These are phyloP conservation scores for Grosmannia huntii DNA, from an alignment of 2,329 filamentous ascomycete species.

Conservation along the genomic window DNA sequence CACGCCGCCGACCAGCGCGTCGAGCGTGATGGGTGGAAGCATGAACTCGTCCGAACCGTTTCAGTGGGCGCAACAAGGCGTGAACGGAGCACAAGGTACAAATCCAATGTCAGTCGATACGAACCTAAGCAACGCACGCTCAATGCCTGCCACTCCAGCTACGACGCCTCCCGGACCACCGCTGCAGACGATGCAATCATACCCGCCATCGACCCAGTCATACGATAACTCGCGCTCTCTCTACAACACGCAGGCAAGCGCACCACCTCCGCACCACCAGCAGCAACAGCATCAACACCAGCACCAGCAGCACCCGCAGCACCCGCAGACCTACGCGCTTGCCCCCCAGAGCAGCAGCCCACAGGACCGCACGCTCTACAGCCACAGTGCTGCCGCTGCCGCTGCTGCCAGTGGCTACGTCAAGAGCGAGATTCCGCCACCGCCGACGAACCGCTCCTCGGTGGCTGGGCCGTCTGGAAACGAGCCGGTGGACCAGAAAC, in stretches of 20 bases:
- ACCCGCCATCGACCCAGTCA: constrained; percentile 52
- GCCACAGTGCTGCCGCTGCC: constrained; percentile 30
- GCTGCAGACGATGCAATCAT: constrained; percentile 67
- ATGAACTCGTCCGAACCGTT: constrained; percentile 69
- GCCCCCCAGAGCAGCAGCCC: constrained; percentile 46
- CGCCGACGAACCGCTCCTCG: constrained; percentile 52
- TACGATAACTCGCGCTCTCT: constrained; percentile 70
- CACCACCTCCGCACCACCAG: constrained; percentile 58
- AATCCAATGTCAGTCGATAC: constrained; percentile 76
- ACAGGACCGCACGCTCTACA: constrained; percentile 51
- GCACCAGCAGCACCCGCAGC: constrained; percentile 45
- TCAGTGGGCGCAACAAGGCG: constrained; percentile 58
- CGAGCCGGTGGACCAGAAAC: constrained; percentile 52
- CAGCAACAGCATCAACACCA: constrained; percentile 36
- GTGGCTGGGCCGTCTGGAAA: constrained; percentile 40
- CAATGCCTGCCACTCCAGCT: constrained; percentile 81
- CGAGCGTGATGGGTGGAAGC: constrained; percentile 57
- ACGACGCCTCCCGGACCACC: constrained; percentile 73
- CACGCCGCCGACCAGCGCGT: constrained; percentile 86
- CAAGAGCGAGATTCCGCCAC: constrained; percentile 73
- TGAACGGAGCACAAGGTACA: constrained; percentile 47
- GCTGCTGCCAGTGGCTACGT: constrained; percentile 42
- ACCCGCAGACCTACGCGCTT: constrained; percentile 57
- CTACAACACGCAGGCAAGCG: constrained; percentile 60
- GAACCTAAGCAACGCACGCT: constrained; percentile 62